Evolutionary conservation across 805 yeast species (phyloP), one percentile per base, ranked within the genome.

Genomic region (Candida corydali): DNA sequence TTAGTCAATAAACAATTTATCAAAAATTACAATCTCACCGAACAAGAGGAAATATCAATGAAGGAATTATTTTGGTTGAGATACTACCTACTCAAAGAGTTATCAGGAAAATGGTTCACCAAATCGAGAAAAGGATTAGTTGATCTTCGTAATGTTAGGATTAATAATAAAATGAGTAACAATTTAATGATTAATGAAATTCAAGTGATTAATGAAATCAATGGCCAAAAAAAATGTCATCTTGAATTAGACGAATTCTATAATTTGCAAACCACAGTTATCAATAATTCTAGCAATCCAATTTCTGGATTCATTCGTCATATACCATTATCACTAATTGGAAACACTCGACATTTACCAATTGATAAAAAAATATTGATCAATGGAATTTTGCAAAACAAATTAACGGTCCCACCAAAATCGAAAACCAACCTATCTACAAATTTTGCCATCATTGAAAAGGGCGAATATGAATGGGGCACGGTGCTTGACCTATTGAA

Each of bases 391-490:
- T 58, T 84, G 18, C 94, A 86, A 47, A 68, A 63, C 18, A 73
- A 75, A 17, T 38, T 45, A 5, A 47, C 57, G 1, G 46, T 81
- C 1, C 49, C 47, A 1, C 69, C 82, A 0, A 73, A 75, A 1
- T 69, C 61, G 17, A 49, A 63, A 0, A 36, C 61, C 3, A 62
- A 54, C 2, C 61, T 77, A 20, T 67, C 66, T 17, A 53, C 83
- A 26, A 77, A 86, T 6, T 73, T 81, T 33, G 70, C 81, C 14
- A 74, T 86, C 4, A 61, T 89, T 26, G 89, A 84, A 37, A 70
- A 70, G 30, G 98, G 97, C 2, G 81, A 76, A 32, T 88, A 81
- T 52, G 93, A 86, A 54, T 81, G 95, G 82, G 86, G 89, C 1
- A 40, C 59, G 7, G 42, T 65, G 1, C 48, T 67, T 29, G 71